Percentiles rank a stretch among this genome's conserved stretches.
phyloP scores from a whole-genome alignment of 352 stramenopile genomes.

The Phytophthora nicotianae region DNA sequence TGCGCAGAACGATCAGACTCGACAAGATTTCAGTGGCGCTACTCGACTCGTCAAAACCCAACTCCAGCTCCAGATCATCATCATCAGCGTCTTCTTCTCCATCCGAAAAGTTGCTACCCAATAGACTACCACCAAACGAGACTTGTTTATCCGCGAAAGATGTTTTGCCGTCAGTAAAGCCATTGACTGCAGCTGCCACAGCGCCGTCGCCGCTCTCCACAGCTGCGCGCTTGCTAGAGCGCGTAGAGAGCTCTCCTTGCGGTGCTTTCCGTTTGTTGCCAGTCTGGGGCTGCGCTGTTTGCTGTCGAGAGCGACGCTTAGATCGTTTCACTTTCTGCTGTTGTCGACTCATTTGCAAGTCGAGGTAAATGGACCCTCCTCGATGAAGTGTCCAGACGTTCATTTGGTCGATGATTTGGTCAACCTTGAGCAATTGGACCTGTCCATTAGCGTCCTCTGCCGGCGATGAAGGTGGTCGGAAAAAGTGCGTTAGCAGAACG shows the following conservation, averaged over 20 bases:
- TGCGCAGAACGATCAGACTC: constrained; percentile 77
- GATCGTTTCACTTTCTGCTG: constrained; percentile 81
- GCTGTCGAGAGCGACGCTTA: constrained; percentile 45
- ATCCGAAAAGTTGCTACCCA: constrained; percentile 38
- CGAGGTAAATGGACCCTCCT: constrained; percentile 84
- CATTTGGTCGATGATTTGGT: constrained; percentile 90
- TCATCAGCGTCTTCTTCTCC: constrained; percentile 42
- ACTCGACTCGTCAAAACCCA: constrained; percentile 71
- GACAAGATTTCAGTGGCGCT: constrained; percentile 82
- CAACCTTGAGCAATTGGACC: constrained; percentile 84
- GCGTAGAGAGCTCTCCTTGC: constrained; percentile 34
- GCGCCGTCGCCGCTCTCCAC: constrained; percentile 28
- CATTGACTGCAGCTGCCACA: constrained; percentile 25
- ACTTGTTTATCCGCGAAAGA: constrained; percentile 19
- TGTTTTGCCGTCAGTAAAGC: constrained; percentile 28
- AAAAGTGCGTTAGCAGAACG: constrained; percentile 86
- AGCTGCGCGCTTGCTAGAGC: constrained; percentile 46
- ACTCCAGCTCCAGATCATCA: constrained; percentile 64
- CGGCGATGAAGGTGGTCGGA: constrained; percentile 69
- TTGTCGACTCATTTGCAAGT: constrained; percentile 88
- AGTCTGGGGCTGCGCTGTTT: constrained; percentile 18
- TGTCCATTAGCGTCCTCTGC: constrained; percentile 77
- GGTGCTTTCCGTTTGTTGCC: constrained; percentile 57
- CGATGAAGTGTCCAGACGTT: constrained; percentile 86
- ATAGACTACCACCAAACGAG: constrained; percentile 42